phyloP scores from a whole-genome alignment of 73 alveolate species.

The Paramecium bursaria region DNA sequence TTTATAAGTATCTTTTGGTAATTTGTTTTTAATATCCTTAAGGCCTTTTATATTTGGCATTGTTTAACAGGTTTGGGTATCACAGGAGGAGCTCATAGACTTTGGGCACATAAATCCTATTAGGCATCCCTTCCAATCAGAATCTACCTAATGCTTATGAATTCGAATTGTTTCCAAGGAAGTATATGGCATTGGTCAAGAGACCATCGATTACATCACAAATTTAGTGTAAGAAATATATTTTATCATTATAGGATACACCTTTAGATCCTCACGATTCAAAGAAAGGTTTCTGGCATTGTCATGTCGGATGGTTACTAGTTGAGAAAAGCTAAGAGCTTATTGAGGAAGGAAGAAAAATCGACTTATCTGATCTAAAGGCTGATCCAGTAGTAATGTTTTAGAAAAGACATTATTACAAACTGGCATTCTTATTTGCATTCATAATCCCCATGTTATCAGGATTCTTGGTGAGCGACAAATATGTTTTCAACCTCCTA shows the following conservation, averaged over 20 bases:
- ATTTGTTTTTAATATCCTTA: neutral
- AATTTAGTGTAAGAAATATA: slow-evolving; percentile 37
- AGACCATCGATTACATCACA: slow-evolving; percentile 74
- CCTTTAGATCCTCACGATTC: slow-evolving; percentile 71
- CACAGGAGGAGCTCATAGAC: slow-evolving; percentile 74
- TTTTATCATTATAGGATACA: slow-evolving; percentile 43
- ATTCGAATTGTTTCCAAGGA: slow-evolving; percentile 68
- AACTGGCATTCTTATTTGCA: slow-evolving; percentile 49
- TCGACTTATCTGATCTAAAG: slow-evolving; percentile 61
- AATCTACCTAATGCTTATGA: slow-evolving; percentile 65
- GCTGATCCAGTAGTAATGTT: slow-evolving; percentile 71
- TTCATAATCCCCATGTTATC: slow-evolving; percentile 53
- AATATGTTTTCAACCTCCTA: slow-evolving; percentile 12
- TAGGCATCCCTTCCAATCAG: slow-evolving; percentile 70
- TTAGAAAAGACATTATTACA: slow-evolving; percentile 63
- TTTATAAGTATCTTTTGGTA: slow-evolving; percentile 51
- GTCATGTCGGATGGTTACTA: slow-evolving; percentile 74
- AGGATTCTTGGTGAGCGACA: slow-evolving; percentile 4
- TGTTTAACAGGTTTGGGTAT: slow-evolving; percentile 68
- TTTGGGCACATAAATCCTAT: slow-evolving; percentile 73
- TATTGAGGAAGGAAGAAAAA: slow-evolving; percentile 65
- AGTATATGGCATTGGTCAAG: slow-evolving; percentile 73
- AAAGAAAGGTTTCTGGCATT: slow-evolving; percentile 63
- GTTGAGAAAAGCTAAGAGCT: slow-evolving; percentile 57
- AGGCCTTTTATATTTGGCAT: slow-evolving; percentile 70